Evolutionary conservation across 2,329 filamentous ascomycete species (phyloP).

Genomic region (Aspergillus vadensis): DNA sequence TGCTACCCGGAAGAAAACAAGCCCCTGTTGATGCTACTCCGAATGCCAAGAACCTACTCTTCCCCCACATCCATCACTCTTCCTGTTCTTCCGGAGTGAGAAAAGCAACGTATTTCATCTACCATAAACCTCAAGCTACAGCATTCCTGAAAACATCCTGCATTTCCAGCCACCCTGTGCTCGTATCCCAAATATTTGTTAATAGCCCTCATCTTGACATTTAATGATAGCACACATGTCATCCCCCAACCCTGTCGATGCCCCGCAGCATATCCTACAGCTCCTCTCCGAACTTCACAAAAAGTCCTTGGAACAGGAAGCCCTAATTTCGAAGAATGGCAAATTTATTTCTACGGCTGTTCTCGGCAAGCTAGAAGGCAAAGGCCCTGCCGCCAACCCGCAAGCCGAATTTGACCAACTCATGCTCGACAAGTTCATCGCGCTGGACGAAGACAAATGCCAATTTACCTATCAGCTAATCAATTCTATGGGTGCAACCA

Average conservation of each 20-base stretch:
- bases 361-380: constrained; percentile 18
- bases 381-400: neutral
- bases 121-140: neutral
- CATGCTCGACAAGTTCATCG: constrained; percentile 59
- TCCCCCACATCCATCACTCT: too few relatives aligned
- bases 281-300: constrained; percentile 26
- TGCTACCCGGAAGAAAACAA: too few relatives aligned
- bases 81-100: too few relatives aligned
- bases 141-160: too few relatives aligned
- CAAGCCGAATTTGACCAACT: constrained; percentile 24
- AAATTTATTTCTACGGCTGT: constrained; percentile 26
- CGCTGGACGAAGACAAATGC: constrained; percentile 61
- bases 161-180: too few relatives aligned
- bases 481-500: constrained; percentile 51
- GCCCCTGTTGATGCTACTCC: too few relatives aligned
- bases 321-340: constrained; percentile 17
- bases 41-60: too few relatives aligned
- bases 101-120: too few relatives aligned
- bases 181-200: too few relatives aligned
- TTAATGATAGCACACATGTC: constrained; percentile 2
- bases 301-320: constrained; percentile 27
- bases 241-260: constrained; percentile 15
- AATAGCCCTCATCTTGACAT: neutral
- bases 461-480: constrained; percentile 59
- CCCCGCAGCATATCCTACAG: constrained; percentile 23